phyloP scores from a whole-genome alignment of 441 rosid species.

The Populus trichocarpa region DNA sequence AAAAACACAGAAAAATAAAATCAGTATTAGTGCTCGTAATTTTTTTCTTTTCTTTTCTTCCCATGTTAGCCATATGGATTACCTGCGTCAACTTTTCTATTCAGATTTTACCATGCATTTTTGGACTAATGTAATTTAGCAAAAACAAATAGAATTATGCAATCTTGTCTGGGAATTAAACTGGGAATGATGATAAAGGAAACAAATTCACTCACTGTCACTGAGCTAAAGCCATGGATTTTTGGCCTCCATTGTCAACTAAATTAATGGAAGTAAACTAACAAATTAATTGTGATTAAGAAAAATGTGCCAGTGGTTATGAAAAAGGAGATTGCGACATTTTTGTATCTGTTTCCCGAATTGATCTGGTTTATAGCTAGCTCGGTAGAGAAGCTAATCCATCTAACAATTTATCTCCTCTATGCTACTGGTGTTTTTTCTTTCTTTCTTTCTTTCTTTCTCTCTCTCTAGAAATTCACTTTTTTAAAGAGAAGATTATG shows the following conservation, averaged over 20 bases:
- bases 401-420: too few species aligned
- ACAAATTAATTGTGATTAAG: not conserved
- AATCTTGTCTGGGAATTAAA: not conserved
- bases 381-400: too few species aligned
- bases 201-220: not conserved
- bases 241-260: not conserved
- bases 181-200: not conserved
- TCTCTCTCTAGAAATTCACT: too few species aligned
- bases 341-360: too few species aligned
- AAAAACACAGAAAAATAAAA: not conserved
- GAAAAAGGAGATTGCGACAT: not conserved
- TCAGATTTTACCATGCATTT: not conserved
- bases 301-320: not conserved
- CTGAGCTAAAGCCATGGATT: not conserved
- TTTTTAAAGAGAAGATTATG: not conserved
- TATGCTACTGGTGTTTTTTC: too few species aligned
- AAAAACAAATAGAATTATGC: not conserved
- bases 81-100: not conserved
- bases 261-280: not conserved
- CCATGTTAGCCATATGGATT: not conserved
- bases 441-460: too few species aligned
- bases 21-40: not conserved
- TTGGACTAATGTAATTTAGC: not conserved
- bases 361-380: too few species aligned
- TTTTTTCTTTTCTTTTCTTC: not conserved